Evolutionary conservation across 1,284 basidiomycete genomes (phyloP).

Genomic region (Polyporus tsugae): DNA sequence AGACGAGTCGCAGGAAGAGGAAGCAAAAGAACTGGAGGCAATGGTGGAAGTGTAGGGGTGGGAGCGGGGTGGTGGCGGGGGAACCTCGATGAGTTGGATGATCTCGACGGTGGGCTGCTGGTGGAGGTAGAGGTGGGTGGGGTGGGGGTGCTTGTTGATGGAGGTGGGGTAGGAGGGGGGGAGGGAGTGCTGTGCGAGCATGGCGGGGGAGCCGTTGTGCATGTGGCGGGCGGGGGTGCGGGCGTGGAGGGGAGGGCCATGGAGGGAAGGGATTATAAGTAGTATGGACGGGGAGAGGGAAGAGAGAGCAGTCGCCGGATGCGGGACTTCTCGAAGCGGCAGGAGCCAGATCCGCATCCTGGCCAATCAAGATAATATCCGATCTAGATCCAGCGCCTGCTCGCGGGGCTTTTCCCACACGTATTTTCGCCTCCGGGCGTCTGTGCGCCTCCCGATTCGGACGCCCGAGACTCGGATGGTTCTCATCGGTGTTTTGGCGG

Average conservation of each 20-base stretch:
- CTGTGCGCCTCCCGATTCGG: slow-evolving; percentile 17
- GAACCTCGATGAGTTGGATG: slow-evolving; percentile 76
- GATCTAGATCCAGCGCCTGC: slow-evolving; percentile 35
- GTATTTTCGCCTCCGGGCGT: slow-evolving; percentile 22
- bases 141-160: slow-evolving; percentile 46
- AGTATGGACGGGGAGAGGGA: slow-evolving; percentile 27
- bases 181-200: slow-evolving; percentile 35
- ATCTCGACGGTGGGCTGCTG: slow-evolving; percentile 66
- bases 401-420: slow-evolving; percentile 15
- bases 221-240: slow-evolving; percentile 22
- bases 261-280: slow-evolving; percentile 35
- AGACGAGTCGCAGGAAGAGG: slow-evolving; percentile 48
- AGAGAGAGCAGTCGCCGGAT: slow-evolving; percentile 20
- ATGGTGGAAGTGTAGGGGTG: slow-evolving; percentile 46
- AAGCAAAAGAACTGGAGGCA: slow-evolving; percentile 46
- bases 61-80: slow-evolving; percentile 61
- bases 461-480: slow-evolving; percentile 32
- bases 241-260: slow-evolving; percentile 21
- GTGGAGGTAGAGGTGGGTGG: slow-evolving; percentile 55
- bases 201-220: slow-evolving; percentile 34
- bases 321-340: slow-evolving; percentile 30
- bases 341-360: slow-evolving; percentile 35
- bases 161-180: slow-evolving; percentile 42
- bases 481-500: slow-evolving; percentile 36
- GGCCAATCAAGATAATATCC: slow-evolving; percentile 36